Base-by-base conservation (phyloP, 208 protist species). In the Novymonas esmeraldas region DNA sequence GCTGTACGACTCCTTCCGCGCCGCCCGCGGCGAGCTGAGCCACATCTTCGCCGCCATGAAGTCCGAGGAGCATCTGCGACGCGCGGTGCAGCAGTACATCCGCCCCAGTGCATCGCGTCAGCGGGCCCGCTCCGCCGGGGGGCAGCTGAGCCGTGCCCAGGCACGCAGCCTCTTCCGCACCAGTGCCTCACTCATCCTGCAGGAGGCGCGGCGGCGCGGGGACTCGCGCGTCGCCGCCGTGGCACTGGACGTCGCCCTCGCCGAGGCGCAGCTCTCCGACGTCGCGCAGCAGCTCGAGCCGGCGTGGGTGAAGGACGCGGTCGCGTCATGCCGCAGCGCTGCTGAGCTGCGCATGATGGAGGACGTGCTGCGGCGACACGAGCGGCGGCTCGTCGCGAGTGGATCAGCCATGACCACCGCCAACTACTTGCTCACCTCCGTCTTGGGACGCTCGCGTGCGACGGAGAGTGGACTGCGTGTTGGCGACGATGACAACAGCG, bases 251-350 rank as follows among this genome's bases (percentile, higher is more conserved):
- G 76, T 87, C 18, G 76, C 68, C 18, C 57, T 90, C 16, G 46
- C 68, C 11, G 70, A 85, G 29, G 34, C 55, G 11, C 20, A n/a
- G 9, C 29, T 34, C 28, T 55, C 73, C 5, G 38, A 39, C 18
- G 33, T 81, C 10, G 55, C 42, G 6, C 44, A 79, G 46, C 50
- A 64, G 42, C 28, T 90, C 22, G 87, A 93, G 16, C 67, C 81
- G 11, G 46, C 64, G 7, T 95, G 90, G 85, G 62, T 87, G 2
- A 89, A 82, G 60, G 87, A 90, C 55, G 90, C 85, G 3, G 50
- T 92, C 34, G 78, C 77, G 1, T 61, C 85, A 13, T 93, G 87
- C 62, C 50, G 44, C 22, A 82, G 39, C 13, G 29, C 72, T 1
- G 76, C 71, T 63, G 82, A 91, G 70, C 62, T 92, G 69, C 76